Evolutionary conservation across 164 flowering plant genomes (phyloP), one percentile per base, ranked within the genome.

Genomic region (Aristolochia californica): DNA sequence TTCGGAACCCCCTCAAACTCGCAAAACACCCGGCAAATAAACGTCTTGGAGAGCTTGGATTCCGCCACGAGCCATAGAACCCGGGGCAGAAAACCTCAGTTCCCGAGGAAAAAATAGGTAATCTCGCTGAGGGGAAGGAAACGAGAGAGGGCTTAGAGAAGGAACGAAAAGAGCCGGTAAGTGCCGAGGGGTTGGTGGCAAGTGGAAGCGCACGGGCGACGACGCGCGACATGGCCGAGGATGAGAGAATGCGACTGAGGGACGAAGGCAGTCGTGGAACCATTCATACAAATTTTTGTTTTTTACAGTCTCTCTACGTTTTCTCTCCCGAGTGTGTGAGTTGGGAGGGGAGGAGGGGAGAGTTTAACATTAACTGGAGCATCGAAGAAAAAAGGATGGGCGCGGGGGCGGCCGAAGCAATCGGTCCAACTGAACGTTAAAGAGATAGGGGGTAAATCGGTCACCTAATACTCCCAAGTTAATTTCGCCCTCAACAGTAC

Each of bases 1-100:
- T 76, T 57, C 85, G 55, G 53, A 67, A 78, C 40, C 76, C 78
- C 59, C 83, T 66, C 51, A 53, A 45, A n/a, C 40, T 18, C 5
- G 65, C 59, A 48, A 55, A 77, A 25, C 67, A 48, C 58, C 62
- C 55, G 13, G 69, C 68, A 23, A 50, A 50, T 4, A 38, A 18
- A 0, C 63, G 21, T 58, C 60, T 49, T 10, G 61, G 23, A 13
- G 43, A 9, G 48, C 40, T 58, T 48, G 44, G 55, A 10, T 66
- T 68, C 18, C 57, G 27, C 26, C 56, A 55, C 20, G 66, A 48
- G 57, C 64, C 48, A 21, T 66, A 63, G 53, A 75, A 62, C 45
- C 63, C 60, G 55, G 70, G 59, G 21, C 68, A 64, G 18, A 72
- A 59, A 5, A 68, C 22, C 24, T 63, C 50, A 40, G 77, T 66